Conservation (phyloP, 805 yeast species). For the Nakazawaea ishiwadae region DNA sequence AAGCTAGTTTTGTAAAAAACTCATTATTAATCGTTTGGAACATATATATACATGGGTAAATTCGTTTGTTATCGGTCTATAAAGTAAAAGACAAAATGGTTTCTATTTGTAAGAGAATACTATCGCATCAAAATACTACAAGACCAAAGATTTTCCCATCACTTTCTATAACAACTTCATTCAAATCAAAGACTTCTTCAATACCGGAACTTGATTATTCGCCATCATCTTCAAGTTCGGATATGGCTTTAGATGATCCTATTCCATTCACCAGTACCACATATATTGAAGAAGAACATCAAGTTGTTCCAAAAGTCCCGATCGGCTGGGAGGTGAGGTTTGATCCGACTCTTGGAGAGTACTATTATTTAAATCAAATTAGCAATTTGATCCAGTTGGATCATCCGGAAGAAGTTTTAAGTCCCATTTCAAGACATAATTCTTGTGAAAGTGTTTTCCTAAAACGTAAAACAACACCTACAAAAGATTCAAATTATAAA, state of each 20-base stretch:
- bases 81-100: no score
- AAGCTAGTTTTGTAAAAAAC: no score
- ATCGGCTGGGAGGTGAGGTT: slow-evolving; percentile 29
- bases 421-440: slow-evolving; percentile 4
- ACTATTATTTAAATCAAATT: slow-evolving; percentile 33
- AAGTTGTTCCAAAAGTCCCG: slow-evolving; percentile 19
- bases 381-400: slow-evolving; percentile 36
- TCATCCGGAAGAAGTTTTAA: slow-evolving; percentile 39
- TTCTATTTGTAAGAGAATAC: neutral
- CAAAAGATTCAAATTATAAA: neutral
- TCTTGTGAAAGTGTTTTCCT: slow-evolving; percentile 4
- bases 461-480: neutral
- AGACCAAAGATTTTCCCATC: neutral
- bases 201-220: no score
- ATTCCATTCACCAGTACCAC: no score
- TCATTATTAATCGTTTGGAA: no score
- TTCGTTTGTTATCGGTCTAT: no score
- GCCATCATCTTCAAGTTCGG: neutral
- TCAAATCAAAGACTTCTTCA: neutral
- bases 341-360: slow-evolving; percentile 34
- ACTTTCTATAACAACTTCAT: neutral
- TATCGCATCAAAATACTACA: neutral
- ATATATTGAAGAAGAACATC: no score
- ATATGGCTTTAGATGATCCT: neutral
- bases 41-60: no score